Evolutionary conservation across 352 stramenopile species (phyloP).

Genomic region (Pythium brachiatum): DNA sequence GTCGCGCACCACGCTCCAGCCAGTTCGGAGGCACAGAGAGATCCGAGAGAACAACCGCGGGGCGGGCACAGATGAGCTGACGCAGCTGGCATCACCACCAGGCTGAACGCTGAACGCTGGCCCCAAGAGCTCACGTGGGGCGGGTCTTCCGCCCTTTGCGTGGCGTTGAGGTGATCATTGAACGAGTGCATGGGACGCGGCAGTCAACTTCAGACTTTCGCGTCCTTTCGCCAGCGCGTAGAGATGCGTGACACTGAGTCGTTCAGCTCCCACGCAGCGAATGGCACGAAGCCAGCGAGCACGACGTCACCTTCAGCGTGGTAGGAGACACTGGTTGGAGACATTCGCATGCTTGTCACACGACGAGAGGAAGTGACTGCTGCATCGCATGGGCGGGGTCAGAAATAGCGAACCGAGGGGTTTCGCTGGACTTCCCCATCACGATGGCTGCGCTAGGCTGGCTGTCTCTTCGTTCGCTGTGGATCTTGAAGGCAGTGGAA

Average conservation of each 20-base stretch:
- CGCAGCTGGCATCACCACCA: constrained; percentile 1
- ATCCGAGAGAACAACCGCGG: not conserved
- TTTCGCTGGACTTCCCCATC: too few relatives aligned
- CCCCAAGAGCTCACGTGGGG: not conserved
- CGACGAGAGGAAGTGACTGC: not conserved
- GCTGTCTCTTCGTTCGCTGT: too few relatives aligned
- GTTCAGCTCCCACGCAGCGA: not conserved
- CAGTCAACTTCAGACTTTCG: not conserved
- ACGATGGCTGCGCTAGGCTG: too few relatives aligned
- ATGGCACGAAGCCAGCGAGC: not conserved
- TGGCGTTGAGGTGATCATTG: not conserved
- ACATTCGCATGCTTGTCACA: not conserved
- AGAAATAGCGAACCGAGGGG: not conserved
- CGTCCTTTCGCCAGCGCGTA: not conserved
- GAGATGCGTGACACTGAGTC: constrained; percentile 2
- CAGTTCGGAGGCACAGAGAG: not conserved
- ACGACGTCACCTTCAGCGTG: not conserved
- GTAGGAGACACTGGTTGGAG: not conserved
- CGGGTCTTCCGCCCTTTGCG: not conserved
- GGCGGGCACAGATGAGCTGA: not conserved
- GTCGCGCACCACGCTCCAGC: not conserved
- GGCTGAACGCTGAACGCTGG: too few relatives aligned
- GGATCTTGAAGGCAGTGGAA: too few relatives aligned
- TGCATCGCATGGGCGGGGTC: not conserved
- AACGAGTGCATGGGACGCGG: not conserved